Conservation (phyloP, 352 stramenopile species). For the Phytophthora uliginosa region DNA sequence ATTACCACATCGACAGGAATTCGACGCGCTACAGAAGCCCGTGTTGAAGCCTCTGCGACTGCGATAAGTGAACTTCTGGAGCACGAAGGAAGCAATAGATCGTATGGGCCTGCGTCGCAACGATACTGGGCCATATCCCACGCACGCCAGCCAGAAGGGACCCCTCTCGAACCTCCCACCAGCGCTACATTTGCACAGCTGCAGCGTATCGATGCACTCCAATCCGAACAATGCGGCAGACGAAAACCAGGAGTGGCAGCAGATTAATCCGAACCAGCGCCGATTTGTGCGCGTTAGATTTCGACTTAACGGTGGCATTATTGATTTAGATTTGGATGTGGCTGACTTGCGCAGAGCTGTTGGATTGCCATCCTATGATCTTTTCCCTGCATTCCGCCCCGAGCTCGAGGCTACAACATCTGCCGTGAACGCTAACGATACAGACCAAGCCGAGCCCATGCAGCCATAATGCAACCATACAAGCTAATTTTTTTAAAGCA, state of each 20-base stretch:
- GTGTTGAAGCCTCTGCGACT: not conserved
- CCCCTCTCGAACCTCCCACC: not conserved
- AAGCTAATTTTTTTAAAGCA: no score
- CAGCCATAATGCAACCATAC: not conserved
- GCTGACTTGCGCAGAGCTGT: not conserved
- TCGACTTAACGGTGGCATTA: not conserved
- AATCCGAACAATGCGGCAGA: not conserved
- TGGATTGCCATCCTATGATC: not conserved
- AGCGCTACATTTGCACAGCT: constrained; percentile 1
- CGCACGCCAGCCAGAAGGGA: not conserved
- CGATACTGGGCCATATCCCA: not conserved
- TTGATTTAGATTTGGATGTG: not conserved
- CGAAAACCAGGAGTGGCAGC: not conserved
- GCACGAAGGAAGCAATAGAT: not conserved
- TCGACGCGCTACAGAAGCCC: not conserved
- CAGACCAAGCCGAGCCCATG: not conserved
- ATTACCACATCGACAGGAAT: not conserved
- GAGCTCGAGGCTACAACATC: not conserved
- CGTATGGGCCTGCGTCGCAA: not conserved
- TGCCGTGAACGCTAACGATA: not conserved
- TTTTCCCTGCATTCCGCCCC: not conserved
- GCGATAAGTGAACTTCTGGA: not conserved
- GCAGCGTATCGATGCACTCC: not conserved
- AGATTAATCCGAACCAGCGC: not conserved
- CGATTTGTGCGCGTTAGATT: not conserved